Evolutionary conservation across 306 rosid genomes (phyloP).

Genomic region (Lupinus albus): DNA sequence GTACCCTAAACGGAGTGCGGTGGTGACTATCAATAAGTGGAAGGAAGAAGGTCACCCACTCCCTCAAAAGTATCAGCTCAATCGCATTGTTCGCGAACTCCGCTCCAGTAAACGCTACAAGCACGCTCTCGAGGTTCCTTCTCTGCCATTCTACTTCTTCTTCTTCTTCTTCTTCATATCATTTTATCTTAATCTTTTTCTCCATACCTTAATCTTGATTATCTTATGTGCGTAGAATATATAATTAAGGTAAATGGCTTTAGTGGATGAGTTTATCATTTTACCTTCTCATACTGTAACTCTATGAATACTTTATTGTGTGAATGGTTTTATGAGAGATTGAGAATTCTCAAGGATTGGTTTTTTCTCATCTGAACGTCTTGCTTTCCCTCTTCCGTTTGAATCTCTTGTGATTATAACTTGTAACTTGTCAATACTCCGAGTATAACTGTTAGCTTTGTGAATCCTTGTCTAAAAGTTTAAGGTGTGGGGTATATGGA

Average conservation of each 20-base stretch:
- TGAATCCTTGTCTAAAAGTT: neutral
- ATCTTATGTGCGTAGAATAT: neutral
- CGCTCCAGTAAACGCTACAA: conserved; percentile 79
- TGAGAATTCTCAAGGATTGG: neutral
- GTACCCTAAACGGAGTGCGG: conserved; percentile 83
- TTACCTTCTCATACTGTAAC: neutral
- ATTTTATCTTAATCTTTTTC: neutral
- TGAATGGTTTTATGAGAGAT: conserved; percentile 19
- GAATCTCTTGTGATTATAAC: neutral
- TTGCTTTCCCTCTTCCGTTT: conserved; percentile 1
- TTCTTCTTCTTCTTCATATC: neutral
- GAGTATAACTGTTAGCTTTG: neutral
- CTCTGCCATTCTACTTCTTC: neutral
- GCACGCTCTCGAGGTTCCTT: conserved; percentile 88
- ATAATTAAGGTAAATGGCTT: neutral
- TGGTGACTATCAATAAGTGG: conserved; percentile 73
- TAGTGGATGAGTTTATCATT: neutral
- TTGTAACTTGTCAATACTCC: neutral
- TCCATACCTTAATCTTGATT: neutral
- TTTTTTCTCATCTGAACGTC: neutral
- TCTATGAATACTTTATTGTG: neutral
- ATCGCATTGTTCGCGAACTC: conserved; percentile 85
- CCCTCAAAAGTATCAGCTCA: conserved; percentile 84
- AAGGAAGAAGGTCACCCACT: conserved; percentile 72
- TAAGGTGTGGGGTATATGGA: neutral